phyloP scores from a whole-genome alignment of 305 asterid species.

The Plantago lanceolata region DNA sequence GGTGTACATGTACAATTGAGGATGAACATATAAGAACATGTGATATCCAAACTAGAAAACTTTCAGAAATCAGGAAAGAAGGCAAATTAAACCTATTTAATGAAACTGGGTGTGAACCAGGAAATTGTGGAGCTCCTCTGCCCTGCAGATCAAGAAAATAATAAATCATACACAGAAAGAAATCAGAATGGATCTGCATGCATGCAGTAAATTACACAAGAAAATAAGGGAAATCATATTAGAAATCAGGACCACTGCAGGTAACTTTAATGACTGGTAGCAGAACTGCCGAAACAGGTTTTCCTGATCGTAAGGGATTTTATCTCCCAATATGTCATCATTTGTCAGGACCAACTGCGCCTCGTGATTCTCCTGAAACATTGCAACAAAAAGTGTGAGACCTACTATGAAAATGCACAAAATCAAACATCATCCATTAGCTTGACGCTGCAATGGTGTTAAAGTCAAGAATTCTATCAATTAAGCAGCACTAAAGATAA shows the following conservation, averaged over 20 bases:
- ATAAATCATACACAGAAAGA: constrained; percentile 20
- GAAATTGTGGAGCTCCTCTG: constrained; percentile 67
- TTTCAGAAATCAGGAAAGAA: constrained; percentile 17
- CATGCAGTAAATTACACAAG: constrained; percentile 5
- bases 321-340: constrained; percentile 88
- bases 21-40: background rate
- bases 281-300: constrained; percentile 59
- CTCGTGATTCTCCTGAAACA: constrained; percentile 67
- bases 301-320: constrained; percentile 75
- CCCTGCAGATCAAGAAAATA: constrained; percentile 44
- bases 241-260: constrained; percentile 46
- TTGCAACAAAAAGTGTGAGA: constrained; percentile 16
- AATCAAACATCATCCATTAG: background rate
- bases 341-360: constrained; percentile 53
- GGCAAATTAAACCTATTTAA: constrained; percentile 62
- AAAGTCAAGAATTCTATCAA: constrained; percentile 10
- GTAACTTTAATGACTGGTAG: constrained; percentile 68
- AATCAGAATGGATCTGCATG: constrained; percentile 11
- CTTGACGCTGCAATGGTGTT: background rate
- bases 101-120: constrained; percentile 99
- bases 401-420: constrained; percentile 6
- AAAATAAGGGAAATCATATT: constrained; percentile 9
- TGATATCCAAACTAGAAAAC: constrained; percentile 2
- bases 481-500: constrained; percentile 17
- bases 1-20: background rate